Evolutionary conservation across 2,329 filamentous ascomycete genomes (phyloP).

Genomic region (Hypoxylon sp.): DNA sequence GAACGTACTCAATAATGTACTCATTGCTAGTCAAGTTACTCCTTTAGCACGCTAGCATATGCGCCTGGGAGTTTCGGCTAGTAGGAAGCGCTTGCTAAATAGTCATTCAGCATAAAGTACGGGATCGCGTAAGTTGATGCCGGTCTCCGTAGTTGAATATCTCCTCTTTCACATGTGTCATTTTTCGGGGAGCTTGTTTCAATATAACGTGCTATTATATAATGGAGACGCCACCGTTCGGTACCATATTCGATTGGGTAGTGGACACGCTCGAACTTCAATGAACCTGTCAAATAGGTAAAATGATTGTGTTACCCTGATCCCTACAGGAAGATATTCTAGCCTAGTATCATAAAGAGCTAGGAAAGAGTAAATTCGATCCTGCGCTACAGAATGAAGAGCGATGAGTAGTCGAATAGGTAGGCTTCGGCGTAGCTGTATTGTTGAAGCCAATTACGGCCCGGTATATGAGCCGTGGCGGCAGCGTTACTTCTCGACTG

Average conservation of each 20-base stretch:
- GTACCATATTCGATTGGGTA: background rate
- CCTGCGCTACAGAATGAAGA: background rate
- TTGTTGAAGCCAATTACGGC: background rate
- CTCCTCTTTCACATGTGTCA: background rate
- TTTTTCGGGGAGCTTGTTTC: background rate
- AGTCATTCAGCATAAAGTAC: constrained; percentile 10
- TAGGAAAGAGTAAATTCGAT: background rate
- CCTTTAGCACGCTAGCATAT: background rate
- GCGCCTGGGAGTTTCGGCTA: background rate
- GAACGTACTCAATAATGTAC: background rate
- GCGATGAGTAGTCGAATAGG: background rate
- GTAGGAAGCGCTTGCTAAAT: constrained; percentile 7
- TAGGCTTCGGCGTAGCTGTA: background rate
- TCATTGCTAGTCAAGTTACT: background rate
- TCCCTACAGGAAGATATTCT: background rate
- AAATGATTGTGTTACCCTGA: background rate
- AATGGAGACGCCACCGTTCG: background rate
- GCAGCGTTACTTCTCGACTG: background rate
- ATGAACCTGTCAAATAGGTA: constrained; percentile 6
- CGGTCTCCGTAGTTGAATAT: background rate
- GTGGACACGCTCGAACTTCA: background rate
- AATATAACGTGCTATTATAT: constrained; percentile 1
- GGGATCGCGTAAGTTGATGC: constrained; percentile 3
- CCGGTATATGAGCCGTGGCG: background rate
- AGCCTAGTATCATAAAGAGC: background rate